These are phyloP conservation scores for Plasmodium gonderi DNA, from an alignment of 169 alveolate genomes.

Conservation along the genomic window DNA sequence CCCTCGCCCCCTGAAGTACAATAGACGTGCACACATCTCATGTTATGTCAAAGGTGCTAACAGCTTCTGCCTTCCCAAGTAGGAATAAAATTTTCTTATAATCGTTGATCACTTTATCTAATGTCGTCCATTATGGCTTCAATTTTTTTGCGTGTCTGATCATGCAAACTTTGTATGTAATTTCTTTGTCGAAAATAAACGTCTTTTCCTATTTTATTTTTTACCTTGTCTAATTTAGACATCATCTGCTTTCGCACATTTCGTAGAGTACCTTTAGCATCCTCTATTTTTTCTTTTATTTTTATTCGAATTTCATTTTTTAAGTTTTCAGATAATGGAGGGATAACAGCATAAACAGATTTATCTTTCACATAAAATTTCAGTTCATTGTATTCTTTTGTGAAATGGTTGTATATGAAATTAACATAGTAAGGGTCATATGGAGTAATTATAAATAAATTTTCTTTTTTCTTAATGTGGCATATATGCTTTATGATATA, in stretches of 20 bases:
- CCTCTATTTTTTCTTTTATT: conserved; percentile 45
- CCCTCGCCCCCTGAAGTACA: too few relatives aligned
- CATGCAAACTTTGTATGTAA: conserved; percentile 58
- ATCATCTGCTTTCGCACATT: conserved; percentile 41
- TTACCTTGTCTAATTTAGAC: conserved; percentile 29
- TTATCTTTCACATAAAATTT: conserved; percentile 52
- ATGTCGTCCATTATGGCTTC: conserved; percentile 20
- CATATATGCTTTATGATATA: conserved; percentile 35
- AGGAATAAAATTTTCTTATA: not conserved
- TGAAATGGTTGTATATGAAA: conserved; percentile 44
- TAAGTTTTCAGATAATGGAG: conserved; percentile 55
- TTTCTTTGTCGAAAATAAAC: conserved; percentile 30
- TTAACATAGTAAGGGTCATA: conserved; percentile 61
- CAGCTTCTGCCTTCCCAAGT: too few relatives aligned
- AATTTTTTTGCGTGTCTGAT: conserved; percentile 34
- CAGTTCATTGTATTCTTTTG: conserved; percentile 26
- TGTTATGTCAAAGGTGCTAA: too few relatives aligned
- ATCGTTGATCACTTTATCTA: not conserved
- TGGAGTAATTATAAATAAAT: conserved; percentile 42
- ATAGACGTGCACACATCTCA: too few relatives aligned
- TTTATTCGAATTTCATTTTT: conserved; percentile 52
- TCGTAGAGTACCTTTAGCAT: conserved; percentile 33
- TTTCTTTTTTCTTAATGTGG: conserved; percentile 44
- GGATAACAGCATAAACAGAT: conserved; percentile 43
- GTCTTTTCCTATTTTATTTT: conserved; percentile 41